Base-by-base conservation (phyloP, 805 yeast genomes). In the Clavispora fructus region DNA sequence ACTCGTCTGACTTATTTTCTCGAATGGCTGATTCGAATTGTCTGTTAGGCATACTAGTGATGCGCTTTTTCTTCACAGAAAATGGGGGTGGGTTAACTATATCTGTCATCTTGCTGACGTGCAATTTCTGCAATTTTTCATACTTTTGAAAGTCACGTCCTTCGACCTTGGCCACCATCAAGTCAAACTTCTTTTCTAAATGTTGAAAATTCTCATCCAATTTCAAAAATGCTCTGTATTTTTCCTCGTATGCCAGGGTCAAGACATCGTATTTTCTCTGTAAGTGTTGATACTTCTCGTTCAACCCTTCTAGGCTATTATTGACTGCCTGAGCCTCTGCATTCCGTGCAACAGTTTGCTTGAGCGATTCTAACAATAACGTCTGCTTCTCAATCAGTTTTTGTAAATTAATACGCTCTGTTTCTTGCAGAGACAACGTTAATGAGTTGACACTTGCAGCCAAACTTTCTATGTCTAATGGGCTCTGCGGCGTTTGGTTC, bases 41-140 rank as follows among this genome's bases (percentile, higher is more conserved):
- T 19, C 28, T 39, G 25, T 10, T 39, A 6, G 55, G 54, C 54
- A 52, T 45, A 31, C 54, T 52, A 25, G 27, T 30, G 7, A 48
- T 42, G 28, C 55, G 37, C 9, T 33, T 33, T 14, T 33, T 33
- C 25, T 33, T 33, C n/a, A 33, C 12, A 17, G 37, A 33, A 33
- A 33, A 17, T 33, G 37, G 17, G 4, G 25, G 37, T 17, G 28
- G 29, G 17, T 28, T 35, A 5, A n/a, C 7, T 14, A 58, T 50
- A 27, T 45, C 59, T 35, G 35, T 46, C 56, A 57, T 52, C 35
- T 48, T 55, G 13, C 50, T 45, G 3, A 55, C 39, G 44, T 62
- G 67, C 35, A 64, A 49, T 30, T 55, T 57, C n/a, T 57, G 61
- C 10, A 61, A 53, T 29, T 58, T 60, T 14, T 51, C 51, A 26